A percentile compares a stretch with the other conserved stretches of the same genome.
Conservation (phyloP, 345 rosid species). For the Populus davidiana region DNA sequence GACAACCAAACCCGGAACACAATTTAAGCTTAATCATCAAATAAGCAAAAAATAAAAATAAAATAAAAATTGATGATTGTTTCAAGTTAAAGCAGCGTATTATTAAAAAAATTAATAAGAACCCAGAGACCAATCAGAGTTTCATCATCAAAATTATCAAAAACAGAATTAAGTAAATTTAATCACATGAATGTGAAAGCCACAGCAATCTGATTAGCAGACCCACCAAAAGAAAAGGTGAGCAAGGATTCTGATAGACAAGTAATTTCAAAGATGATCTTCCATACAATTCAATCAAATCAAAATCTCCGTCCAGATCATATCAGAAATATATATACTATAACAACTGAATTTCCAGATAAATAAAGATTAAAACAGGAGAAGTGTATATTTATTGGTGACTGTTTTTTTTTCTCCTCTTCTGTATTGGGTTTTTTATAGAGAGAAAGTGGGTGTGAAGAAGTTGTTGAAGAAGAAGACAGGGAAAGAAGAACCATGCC, state of each 20-base stretch:
- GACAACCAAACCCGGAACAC: background rate
- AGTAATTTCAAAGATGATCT: slow-evolving; percentile 40
- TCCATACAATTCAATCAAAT: slow-evolving; percentile 20
- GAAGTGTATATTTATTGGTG: too few species aligned
- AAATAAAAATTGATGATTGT: too few species aligned
- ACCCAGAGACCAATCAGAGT: too few species aligned
- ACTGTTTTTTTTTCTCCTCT: background rate
- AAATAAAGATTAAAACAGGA: background rate
- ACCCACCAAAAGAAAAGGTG: slow-evolving; percentile 36
- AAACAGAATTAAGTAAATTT: too few species aligned
- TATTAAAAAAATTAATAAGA: too few species aligned
- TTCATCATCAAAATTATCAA: too few species aligned
- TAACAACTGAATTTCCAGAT: background rate
- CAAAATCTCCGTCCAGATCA: slow-evolving; percentile 11
- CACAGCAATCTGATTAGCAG: slow-evolving; percentile 1
- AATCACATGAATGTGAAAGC: background rate
- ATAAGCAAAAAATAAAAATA: background rate
- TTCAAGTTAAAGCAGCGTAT: too few species aligned
- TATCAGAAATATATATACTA: background rate
- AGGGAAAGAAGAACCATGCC: background rate
- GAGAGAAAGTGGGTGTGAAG: slow-evolving; percentile 5
- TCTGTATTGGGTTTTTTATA: background rate
- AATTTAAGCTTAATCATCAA: background rate
- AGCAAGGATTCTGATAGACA: slow-evolving; percentile 22
- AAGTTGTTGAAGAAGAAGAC: background rate